Percentiles rank a stretch among this genome's conserved stretches.
Evolutionary conservation across 1,284 basidiomycete genomes (phyloP).

Genomic region (Rhodofomes roseus): DNA sequence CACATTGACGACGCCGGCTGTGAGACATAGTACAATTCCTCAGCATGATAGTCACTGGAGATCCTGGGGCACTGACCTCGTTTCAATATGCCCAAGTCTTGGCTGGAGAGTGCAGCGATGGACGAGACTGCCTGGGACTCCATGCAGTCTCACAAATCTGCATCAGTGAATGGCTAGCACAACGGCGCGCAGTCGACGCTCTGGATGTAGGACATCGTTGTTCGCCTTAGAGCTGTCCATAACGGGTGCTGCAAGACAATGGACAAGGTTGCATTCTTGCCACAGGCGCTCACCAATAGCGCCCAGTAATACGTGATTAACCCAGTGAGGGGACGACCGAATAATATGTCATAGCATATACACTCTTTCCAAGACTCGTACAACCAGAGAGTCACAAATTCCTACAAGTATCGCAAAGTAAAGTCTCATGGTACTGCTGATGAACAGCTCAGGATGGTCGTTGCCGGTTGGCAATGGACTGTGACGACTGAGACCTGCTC

Average conservation of each 20-base stretch:
- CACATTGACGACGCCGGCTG: conserved; percentile 29
- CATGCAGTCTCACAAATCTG: background rate
- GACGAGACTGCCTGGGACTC: background rate
- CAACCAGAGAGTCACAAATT: background rate
- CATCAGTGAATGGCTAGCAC: background rate
- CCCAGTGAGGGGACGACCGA: background rate
- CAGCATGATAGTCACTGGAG: background rate
- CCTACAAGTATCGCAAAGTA: background rate
- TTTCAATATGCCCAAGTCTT: background rate
- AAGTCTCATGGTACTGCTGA: background rate
- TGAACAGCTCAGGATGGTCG: conserved; percentile 12
- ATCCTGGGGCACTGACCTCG: background rate
- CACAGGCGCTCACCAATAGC: background rate
- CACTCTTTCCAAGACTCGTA: background rate
- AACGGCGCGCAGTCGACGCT: background rate
- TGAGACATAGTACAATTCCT: background rate
- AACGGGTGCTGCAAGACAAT: background rate
- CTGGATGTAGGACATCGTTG: background rate
- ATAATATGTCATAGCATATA: background rate
- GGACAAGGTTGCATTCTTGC: background rate
- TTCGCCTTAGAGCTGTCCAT: background rate
- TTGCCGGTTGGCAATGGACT: conserved; percentile 20
- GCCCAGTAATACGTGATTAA: background rate
- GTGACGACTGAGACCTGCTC: conserved; percentile 32
- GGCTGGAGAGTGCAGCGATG: background rate